Evolutionary conservation across 352 stramenopile genomes (phyloP), one percentile per base, ranked within the genome.

Genomic region (Pythium brassicae): DNA sequence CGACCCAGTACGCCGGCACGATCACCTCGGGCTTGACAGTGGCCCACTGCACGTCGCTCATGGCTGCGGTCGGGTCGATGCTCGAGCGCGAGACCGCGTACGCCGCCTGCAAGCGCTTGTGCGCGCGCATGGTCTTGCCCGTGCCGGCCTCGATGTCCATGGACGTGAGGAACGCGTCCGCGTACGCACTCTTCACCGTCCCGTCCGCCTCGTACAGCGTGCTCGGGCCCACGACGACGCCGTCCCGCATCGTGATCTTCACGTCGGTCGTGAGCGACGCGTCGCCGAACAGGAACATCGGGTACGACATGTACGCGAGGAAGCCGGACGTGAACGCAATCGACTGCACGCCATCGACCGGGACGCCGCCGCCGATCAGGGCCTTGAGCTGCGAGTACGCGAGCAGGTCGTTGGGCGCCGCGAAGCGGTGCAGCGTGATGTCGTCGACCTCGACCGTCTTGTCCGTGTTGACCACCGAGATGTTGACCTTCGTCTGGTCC

Each of bases 321-420:
- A 92, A 87, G 42, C 82, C 82, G 27, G 60, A 73, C 59, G 75
- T 71, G 61, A 89, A 92, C 55, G 71, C 76, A 49, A 87, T 52
- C 43, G 74, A 65, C 53, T 92, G 82, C 37, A 92, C 57, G 34
- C 82, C 82, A 29, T 92, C 68, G 14, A 92, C 73, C 0, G 82
- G 82, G 48, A 73, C 61, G 10, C 67, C 82, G 8, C 69, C 76
- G 48, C 82, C 82, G 17, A 69, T 54, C 5, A 25, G 43, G 8
- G 54, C 63, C 23, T 78, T 87, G 34, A 48, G 55, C 17, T 65
- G 49, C 3, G 50, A 59, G 25, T 66, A 65, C 37, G 39, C 52
- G 20, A 92, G 72, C 35, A 78, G 15, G 23, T 72, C 64, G 2
- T 43, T 60, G 7, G 72, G 57, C 4, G 79, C 50, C 59, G n/a